These are phyloP conservation scores for Physocladia obscura DNA, from an alignment of 192 early-diverging fungal species.

Conservation along the genomic window DNA sequence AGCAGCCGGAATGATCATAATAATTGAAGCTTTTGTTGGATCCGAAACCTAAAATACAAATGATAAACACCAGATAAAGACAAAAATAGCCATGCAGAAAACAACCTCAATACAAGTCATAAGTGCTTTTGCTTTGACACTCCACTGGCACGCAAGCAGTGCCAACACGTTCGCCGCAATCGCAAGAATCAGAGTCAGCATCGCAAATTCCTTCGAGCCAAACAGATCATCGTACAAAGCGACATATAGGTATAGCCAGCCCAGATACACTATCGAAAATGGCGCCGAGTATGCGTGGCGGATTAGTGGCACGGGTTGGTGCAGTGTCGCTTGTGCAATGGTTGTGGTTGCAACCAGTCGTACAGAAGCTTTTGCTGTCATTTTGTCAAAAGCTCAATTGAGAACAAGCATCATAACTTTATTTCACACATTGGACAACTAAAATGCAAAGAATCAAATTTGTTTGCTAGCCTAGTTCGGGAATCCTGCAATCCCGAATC, in stretches of 20 bases:
- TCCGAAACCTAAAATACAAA: constrained; percentile 67
- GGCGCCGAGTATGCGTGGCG: constrained; percentile 87
- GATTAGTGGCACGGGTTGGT: constrained; percentile 66
- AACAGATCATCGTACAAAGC: constrained; percentile 73
- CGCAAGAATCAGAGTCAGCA: constrained; percentile 52
- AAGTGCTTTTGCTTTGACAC: constrained; percentile 74
- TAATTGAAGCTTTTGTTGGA: constrained; percentile 70
- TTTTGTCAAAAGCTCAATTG: no score
- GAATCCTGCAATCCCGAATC: no score
- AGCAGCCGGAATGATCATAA: constrained; percentile 81
- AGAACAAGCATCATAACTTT: no score
- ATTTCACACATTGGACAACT: no score
- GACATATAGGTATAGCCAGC: constrained; percentile 79
- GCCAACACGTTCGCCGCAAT: constrained; percentile 74
- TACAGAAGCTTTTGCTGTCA: no score
- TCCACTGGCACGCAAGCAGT: constrained; percentile 93
- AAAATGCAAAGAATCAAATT: no score
- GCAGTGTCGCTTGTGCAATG: constrained; percentile 75
- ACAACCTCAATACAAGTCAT: constrained; percentile 78
- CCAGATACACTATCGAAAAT: constrained; percentile 70
- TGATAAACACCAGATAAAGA: no score
- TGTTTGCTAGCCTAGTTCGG: no score
- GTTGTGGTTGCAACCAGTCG: no score
- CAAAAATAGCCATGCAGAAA: background rate
- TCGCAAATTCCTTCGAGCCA: constrained; percentile 74